Conservation (phyloP, 23 red algal genomes). For the Cyanidioschyzon merolae region DNA sequence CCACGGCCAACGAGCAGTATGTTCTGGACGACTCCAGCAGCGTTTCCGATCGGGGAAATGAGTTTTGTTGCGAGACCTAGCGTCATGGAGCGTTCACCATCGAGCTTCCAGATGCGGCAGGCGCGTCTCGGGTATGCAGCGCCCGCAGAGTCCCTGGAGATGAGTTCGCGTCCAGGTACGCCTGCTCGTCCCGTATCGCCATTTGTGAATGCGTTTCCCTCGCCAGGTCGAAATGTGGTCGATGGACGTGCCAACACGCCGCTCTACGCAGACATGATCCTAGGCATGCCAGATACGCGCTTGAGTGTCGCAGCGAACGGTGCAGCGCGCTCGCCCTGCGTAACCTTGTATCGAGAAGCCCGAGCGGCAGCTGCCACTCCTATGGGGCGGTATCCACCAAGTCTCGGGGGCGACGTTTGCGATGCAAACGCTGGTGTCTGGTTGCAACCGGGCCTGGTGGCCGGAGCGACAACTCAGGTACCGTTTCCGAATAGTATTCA, state of each 20-base stretch:
- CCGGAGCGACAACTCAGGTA: background rate
- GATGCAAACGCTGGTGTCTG: background rate
- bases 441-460: background rate
- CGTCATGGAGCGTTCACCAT: background rate
- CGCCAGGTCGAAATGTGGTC: background rate
- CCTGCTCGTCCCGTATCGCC: background rate
- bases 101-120: background rate
- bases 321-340: background rate
- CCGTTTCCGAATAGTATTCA: background rate
- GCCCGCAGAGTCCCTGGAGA: background rate
- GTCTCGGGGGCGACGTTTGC: background rate
- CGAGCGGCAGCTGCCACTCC: no score
- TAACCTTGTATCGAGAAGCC: background rate
- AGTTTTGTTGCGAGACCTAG: background rate
- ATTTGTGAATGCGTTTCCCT: slow-evolving; percentile 4
- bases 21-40: background rate
- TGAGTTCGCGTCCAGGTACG: background rate
- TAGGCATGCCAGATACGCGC: background rate
- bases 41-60: background rate
- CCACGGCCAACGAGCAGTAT: background rate
- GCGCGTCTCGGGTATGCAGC: background rate
- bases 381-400: no score
- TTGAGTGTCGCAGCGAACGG: background rate
- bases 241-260: background rate
- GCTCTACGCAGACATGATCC: background rate